A percentile compares a stretch with the other conserved stretches of the same genome.
Conservation (phyloP, 2,329 filamentous ascomycete species). For the Fusarium neocosmosporiellum region DNA sequence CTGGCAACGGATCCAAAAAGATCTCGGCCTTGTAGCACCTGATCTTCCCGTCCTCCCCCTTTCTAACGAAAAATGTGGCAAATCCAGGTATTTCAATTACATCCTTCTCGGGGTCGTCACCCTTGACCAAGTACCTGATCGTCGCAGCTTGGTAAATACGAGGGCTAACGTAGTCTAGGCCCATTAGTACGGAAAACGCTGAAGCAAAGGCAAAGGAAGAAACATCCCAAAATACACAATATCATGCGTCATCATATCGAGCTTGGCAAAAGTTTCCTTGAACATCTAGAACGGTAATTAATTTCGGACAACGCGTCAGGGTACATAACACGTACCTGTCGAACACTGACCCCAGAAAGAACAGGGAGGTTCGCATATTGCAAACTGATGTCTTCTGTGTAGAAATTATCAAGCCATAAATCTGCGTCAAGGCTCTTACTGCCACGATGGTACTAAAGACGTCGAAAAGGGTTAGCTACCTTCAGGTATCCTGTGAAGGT, state of each 20-base stretch:
- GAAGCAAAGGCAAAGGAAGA: fast-evolving
- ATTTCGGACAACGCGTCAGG: too few species aligned
- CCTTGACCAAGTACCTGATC: conserved; percentile 11
- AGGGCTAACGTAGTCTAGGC: neutral
- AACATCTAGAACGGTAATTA: conserved; percentile 1
- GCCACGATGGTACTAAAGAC: neutral
- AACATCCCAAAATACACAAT: neutral
- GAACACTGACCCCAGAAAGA: neutral
- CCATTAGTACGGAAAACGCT: neutral
- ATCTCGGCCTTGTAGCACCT: conserved; percentile 7
- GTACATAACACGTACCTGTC: neutral
- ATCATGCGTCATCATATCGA: conserved; percentile 10
- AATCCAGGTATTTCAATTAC: neutral
- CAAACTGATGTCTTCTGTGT: neutral
- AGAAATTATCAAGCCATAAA: conserved; percentile 7
- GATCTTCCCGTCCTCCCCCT: neutral
- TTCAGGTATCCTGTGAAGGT: neutral
- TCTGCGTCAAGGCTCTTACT: conserved; percentile 9
- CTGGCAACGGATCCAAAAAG: neutral
- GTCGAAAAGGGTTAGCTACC: neutral
- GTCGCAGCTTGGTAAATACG: conserved; percentile 11
- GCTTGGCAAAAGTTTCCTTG: conserved; percentile 1
- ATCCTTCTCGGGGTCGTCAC: conserved; percentile 5
- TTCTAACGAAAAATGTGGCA: neutral
- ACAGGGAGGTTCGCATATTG: neutral